phyloP scores from a whole-genome alignment of 106 monocot genomes.

The Alisma plantagoaquatica region DNA sequence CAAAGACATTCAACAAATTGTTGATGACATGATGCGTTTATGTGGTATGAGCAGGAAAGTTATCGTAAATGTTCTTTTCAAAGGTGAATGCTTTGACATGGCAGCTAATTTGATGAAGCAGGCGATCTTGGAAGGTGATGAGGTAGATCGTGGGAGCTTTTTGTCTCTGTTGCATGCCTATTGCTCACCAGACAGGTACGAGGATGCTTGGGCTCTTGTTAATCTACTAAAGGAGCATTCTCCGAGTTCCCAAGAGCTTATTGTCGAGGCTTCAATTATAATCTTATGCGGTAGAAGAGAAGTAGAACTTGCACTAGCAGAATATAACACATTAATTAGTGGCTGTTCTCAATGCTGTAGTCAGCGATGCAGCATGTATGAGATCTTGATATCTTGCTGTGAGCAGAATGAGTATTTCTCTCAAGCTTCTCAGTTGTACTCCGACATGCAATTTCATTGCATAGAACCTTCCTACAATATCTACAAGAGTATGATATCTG shows the following conservation, averaged over 20 bases:
- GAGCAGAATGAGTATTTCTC: constrained; percentile 31
- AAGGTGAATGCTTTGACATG: constrained; percentile 45
- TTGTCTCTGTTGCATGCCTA: constrained; percentile 46
- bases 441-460: constrained; percentile 69
- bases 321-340: constrained; percentile 45
- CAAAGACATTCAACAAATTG: constrained; percentile 41
- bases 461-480: constrained; percentile 45
- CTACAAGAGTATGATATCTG: constrained; percentile 41
- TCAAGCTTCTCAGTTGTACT: constrained; percentile 80
- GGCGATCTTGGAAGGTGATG: constrained; percentile 46
- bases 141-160: constrained; percentile 38
- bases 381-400: constrained; percentile 50
- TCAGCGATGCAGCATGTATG: constrained; percentile 33
- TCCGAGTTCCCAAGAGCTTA: constrained; percentile 27
- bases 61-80: constrained; percentile 53
- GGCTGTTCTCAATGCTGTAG: constrained; percentile 10
- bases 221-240: constrained; percentile 38
- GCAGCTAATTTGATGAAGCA: constrained; percentile 57
- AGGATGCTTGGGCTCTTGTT: constrained; percentile 50
- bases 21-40: constrained; percentile 58
- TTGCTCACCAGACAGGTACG: constrained; percentile 23
- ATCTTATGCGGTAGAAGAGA: constrained; percentile 45
- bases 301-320: constrained; percentile 42
- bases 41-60: constrained; percentile 33
- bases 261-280: constrained; percentile 46